Evolutionary conservation across 140 eudicot genomes (phyloP).

Genomic region (Bidens hawaiensis): DNA sequence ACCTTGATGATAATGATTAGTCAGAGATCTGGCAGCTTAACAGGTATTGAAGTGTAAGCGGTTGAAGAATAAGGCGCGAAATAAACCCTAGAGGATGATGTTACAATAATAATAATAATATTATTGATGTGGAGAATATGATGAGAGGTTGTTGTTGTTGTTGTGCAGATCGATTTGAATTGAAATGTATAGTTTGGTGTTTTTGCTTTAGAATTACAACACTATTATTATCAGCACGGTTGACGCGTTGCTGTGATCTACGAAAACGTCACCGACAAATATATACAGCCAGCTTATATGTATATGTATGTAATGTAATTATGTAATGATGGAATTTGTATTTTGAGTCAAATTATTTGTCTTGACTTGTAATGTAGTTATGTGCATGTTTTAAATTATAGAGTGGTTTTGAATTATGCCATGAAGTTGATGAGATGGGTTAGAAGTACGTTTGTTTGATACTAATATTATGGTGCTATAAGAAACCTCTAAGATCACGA

Average conservation of each 20-base stretch:
- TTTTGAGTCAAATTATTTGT: conserved; percentile 26
- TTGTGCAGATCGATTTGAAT: conserved; percentile 9
- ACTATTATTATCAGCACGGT: not conserved
- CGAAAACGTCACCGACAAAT: conserved; percentile 27
- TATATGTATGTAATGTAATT: no score
- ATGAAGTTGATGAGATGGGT: no score
- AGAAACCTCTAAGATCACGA: no score
- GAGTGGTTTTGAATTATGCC: no score
- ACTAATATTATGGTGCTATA: no score
- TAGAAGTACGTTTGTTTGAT: no score
- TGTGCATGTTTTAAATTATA: no score
- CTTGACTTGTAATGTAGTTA: conserved; percentile 19
- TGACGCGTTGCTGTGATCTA: conserved; percentile 38
- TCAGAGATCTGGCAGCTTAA: conserved; percentile 27
- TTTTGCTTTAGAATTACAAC: conserved; percentile 26
- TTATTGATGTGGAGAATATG: conserved; percentile 41
- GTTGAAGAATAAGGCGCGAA: conserved; percentile 22
- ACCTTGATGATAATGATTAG: conserved; percentile 20
- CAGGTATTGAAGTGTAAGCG: conserved; percentile 14
- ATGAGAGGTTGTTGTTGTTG: conserved; percentile 21
- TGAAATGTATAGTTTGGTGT: not conserved
- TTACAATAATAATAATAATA: not conserved
- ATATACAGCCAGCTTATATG: no score
- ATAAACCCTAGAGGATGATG: conserved; percentile 19
- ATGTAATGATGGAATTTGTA: not conserved